These are phyloP conservation scores for Astrothelium subdiscretum DNA, from an alignment of 495 filamentous ascomycete genomes.

Conservation along the genomic window DNA sequence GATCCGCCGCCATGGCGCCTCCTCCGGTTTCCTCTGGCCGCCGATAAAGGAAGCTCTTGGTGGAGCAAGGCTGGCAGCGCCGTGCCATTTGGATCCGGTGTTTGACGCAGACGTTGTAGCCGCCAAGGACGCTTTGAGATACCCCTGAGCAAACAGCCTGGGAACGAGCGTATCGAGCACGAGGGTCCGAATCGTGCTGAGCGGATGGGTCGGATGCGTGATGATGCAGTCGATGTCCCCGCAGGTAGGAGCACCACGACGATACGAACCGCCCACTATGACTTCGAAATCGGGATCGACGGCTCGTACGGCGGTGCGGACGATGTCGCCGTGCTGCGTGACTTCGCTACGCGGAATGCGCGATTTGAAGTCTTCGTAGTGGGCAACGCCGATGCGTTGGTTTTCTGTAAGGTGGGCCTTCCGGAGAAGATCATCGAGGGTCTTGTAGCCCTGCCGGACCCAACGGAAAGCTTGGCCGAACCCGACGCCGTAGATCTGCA, in stretches of 20 bases:
- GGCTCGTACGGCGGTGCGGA: constrained; percentile 46
- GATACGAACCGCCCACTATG: constrained; percentile 74
- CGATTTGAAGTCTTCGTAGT: constrained; percentile 69
- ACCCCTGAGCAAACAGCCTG: constrained; percentile 45
- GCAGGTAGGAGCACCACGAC: constrained; percentile 60
- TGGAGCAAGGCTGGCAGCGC: constrained; percentile 52
- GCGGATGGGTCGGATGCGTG: constrained; percentile 52
- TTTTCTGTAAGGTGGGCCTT: constrained; percentile 57
- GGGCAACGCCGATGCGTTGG: constrained; percentile 69
- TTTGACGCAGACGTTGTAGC: constrained; percentile 28
- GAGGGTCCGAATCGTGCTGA: constrained; percentile 47
- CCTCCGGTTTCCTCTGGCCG: background rate
- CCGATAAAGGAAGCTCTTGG: constrained; percentile 11
- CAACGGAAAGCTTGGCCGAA: constrained; percentile 58
- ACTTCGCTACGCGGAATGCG: constrained; percentile 79
- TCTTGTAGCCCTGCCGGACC: constrained; percentile 65
- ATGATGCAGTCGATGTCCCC: constrained; percentile 83
- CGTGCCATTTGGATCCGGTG: constrained; percentile 73
- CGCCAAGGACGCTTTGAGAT: constrained; percentile 46
- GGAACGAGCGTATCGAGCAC: constrained; percentile 56
- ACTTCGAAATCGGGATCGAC: constrained; percentile 56
- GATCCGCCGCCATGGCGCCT: constrained; percentile 58
- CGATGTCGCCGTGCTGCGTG: constrained; percentile 52
- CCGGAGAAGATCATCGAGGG: constrained; percentile 56
- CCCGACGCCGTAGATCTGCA: constrained; percentile 74